phyloP scores from a whole-genome alignment of 208 protist species.

The Porcisia deanei region DNA sequence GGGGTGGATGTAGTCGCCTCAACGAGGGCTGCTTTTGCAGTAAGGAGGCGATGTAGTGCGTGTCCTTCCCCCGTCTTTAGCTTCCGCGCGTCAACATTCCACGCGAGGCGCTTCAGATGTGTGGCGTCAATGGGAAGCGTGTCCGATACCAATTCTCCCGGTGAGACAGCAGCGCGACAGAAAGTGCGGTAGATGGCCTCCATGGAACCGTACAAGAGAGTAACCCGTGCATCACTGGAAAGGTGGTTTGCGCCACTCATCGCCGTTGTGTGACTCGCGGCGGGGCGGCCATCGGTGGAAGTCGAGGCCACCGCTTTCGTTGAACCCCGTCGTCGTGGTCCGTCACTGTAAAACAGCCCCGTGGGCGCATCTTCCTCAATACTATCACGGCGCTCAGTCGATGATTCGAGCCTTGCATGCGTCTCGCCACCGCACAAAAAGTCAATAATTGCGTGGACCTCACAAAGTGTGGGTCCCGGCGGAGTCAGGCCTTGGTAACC shows the following conservation, averaged over 20 bases:
- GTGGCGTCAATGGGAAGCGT: constrained; percentile 18
- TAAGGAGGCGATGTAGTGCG: constrained; percentile 16
- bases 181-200: constrained; percentile 22
- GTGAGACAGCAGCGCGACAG: constrained; percentile 3
- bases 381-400: not conserved
- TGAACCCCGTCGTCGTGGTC: not conserved
- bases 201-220: constrained; percentile 24
- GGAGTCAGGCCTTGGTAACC: not conserved
- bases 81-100: constrained; percentile 4
- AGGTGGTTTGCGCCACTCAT: too few species aligned
- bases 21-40: not conserved
- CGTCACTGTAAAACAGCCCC: not conserved
- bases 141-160: constrained; percentile 16
- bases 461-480: constrained; percentile 33
- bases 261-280: not conserved
- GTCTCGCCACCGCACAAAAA: not conserved
- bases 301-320: not conserved
- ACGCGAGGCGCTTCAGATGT: constrained; percentile 24
- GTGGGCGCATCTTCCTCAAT: not conserved
- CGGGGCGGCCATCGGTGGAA: not conserved
- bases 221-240: not conserved
- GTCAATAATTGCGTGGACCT: constrained; percentile 50
- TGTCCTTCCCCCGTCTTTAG: constrained; percentile 9
- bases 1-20: not conserved
- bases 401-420: not conserved